These are phyloP conservation scores for Prinsepia uniflora DNA, from an alignment of 306 rosid genomes.

Conservation along the genomic window DNA sequence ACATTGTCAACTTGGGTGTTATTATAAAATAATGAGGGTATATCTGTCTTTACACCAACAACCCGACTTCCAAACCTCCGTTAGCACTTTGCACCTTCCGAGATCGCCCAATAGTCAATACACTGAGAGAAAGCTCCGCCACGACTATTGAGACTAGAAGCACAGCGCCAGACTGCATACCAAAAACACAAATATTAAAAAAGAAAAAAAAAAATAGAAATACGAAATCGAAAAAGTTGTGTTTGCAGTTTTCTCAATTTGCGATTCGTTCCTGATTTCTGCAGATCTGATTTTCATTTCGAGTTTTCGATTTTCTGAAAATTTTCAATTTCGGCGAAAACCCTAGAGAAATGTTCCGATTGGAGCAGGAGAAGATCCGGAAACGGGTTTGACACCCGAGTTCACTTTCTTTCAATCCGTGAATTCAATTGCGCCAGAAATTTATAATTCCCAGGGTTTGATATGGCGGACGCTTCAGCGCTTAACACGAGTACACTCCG, in stretches of 20 bases:
- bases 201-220: not conserved
- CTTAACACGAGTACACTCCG: constrained; percentile 78
- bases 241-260: not conserved
- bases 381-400: constrained; percentile 35
- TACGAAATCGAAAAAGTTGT: not conserved
- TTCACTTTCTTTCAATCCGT: not conserved
- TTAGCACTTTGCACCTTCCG: not conserved
- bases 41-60: not conserved
- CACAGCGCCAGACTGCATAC: not conserved
- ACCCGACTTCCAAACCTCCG: not conserved
- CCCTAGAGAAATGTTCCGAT: constrained; percentile 40
- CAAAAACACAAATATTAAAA: not conserved
- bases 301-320: not conserved
- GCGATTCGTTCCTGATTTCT: not conserved
- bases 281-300: constrained; percentile 24
- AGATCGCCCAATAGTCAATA: not conserved
- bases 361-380: constrained; percentile 53
- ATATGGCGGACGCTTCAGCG: constrained; percentile 74
- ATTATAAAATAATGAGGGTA: not conserved
- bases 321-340: not conserved
- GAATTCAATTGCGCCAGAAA: not conserved
- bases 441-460: constrained; percentile 20
- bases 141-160: not conserved
- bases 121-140: constrained; percentile 5
- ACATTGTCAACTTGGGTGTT: not conserved